Conservation (phyloP, 1,139 yeast genomes). For the Eremothecium cymbalariae region DNA sequence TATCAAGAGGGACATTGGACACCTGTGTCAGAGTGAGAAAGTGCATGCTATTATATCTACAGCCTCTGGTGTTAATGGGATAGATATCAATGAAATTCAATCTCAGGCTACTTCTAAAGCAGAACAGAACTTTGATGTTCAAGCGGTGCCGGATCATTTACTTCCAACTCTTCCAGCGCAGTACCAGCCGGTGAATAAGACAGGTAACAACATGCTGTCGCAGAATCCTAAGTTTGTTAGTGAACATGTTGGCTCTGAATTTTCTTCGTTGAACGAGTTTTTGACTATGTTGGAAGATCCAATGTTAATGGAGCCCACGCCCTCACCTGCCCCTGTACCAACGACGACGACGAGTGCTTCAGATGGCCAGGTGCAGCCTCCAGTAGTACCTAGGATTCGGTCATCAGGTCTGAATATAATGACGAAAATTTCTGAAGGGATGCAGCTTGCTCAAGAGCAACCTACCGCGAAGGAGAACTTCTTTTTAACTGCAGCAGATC, state of each 20-base stretch:
- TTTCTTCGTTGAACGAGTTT: slow-evolving; percentile 82
- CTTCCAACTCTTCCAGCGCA: slow-evolving; percentile 27
- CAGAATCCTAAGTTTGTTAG: slow-evolving; percentile 77
- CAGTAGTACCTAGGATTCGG: no score
- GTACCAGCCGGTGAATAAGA: no score
- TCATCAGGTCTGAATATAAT: no score
- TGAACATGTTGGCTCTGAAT: slow-evolving; percentile 90
- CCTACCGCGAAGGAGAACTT: slow-evolving; percentile 81
- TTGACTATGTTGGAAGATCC: slow-evolving; percentile 88
- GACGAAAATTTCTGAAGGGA: no score
- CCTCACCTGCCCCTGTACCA: slow-evolving; percentile 1
- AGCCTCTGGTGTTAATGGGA: neutral
- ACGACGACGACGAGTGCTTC: no score
- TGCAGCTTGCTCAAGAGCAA: slow-evolving; percentile 11
- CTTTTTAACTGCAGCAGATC: slow-evolving; percentile 94
- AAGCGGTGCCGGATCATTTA: slow-evolving; percentile 26
- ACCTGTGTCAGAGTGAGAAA: slow-evolving; percentile 71
- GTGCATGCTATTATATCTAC: slow-evolving; percentile 5
- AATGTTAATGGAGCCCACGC: slow-evolving; percentile 28
- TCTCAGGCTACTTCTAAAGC: slow-evolving; percentile 1
- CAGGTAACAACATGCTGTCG: no score
- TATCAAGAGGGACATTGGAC: slow-evolving; percentile 80
- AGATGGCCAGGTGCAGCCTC: no score
- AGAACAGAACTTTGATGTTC: slow-evolving; percentile 17
- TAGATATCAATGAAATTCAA: no score